phyloP scores from a whole-genome alignment of 2,329 filamentous ascomycete species.

The Alternaria metachromatica region DNA sequence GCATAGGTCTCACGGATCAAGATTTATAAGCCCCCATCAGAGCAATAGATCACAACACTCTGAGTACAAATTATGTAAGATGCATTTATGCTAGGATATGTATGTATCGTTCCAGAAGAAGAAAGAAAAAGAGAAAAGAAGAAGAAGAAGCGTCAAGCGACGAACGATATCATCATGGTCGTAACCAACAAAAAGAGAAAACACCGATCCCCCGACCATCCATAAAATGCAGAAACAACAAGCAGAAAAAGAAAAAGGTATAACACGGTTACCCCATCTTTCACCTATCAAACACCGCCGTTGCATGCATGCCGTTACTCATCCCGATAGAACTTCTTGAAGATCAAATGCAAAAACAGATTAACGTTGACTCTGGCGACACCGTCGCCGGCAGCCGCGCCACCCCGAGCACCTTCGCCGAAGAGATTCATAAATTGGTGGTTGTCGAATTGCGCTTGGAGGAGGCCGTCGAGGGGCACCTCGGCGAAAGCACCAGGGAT shows the following conservation, averaged over 20 bases:
- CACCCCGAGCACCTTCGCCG: constrained; percentile 38
- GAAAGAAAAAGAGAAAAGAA: neutral
- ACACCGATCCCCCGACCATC: neutral
- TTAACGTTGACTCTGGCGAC: constrained; percentile 90
- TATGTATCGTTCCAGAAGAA: neutral
- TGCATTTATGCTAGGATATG: neutral
- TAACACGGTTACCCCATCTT: neutral
- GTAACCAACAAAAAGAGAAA: neutral
- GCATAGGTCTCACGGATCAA: too few species aligned
- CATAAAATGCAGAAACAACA: neutral
- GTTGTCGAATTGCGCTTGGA: constrained; percentile 97
- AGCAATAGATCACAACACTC: too few species aligned
- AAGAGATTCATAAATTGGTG: constrained; percentile 97
- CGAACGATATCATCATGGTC: constrained; percentile 1
- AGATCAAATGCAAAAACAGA: constrained; percentile 91
- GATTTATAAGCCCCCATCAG: too few species aligned
- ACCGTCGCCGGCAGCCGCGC: constrained; percentile 27
- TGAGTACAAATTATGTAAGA: neutral
- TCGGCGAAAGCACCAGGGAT: constrained; percentile 90
- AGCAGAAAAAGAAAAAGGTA: neutral
- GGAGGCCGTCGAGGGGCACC: constrained; percentile 87
- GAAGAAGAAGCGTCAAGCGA: neutral
- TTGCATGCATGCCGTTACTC: constrained; percentile 17
- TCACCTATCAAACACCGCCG: neutral
- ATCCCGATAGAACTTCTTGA: constrained; percentile 92